Conservation (phyloP, 2,329 filamentous ascomycete species). For the Clarireedia sp. region DNA sequence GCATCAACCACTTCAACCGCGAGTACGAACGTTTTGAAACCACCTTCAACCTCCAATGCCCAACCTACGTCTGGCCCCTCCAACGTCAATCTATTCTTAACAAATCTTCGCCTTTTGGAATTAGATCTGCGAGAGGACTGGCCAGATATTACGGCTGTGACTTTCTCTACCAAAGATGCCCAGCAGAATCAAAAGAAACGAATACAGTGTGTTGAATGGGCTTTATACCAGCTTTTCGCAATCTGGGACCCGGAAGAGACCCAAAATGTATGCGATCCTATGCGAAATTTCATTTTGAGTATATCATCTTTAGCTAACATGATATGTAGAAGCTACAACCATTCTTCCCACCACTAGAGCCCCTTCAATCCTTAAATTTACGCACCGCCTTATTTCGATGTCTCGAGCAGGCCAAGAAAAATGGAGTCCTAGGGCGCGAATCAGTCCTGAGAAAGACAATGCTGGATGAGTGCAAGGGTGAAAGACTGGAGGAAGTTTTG, state of each 20-base stretch:
- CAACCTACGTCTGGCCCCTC: constrained; percentile 33
- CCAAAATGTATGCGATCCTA: constrained; percentile 49
- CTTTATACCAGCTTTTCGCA: constrained; percentile 76
- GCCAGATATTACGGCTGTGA: constrained; percentile 64
- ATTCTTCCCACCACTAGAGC: constrained; percentile 85
- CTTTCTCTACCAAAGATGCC: constrained; percentile 60
- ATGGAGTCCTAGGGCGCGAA: constrained; percentile 71
- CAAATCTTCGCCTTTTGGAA: constrained; percentile 75
- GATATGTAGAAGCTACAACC: constrained; percentile 69
- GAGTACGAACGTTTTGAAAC: constrained; percentile 16
- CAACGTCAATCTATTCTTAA: constrained; percentile 62
- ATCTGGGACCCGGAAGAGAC: constrained; percentile 76
- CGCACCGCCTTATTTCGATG: constrained; percentile 74
- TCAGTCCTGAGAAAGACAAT: constrained; percentile 82
- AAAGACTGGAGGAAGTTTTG: constrained; percentile 80
- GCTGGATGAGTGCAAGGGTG: constrained; percentile 92
- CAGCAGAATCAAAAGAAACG: constrained; percentile 73
- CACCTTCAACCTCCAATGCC: constrained; percentile 9
- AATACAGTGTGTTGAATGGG: constrained; percentile 80
- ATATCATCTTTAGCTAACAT: neutral
- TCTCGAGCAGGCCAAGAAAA: constrained; percentile 82
- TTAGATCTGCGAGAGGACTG: constrained; percentile 71
- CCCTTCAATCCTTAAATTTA: constrained; percentile 83
- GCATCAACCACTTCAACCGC: constrained; percentile 10
- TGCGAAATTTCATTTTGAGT: too few species aligned